These are phyloP conservation scores for Begonia peltatifolia DNA, from an alignment of 306 rosid species.

Conservation along the genomic window DNA sequence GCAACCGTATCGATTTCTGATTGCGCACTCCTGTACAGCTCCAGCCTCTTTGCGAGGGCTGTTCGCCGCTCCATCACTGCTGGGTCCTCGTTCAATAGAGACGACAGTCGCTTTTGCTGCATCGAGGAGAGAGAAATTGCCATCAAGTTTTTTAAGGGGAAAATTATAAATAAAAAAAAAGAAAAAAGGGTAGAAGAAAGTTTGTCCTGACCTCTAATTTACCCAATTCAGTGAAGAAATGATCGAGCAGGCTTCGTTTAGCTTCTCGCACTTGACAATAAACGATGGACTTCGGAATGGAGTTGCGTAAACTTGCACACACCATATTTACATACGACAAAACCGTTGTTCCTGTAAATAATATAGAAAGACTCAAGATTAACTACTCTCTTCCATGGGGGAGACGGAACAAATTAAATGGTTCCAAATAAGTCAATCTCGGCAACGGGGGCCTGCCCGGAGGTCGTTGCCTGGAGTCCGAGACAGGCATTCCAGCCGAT, in stretches of 20 bases:
- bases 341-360: constrained; percentile 50
- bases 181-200: too few species aligned
- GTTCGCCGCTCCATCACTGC: constrained; percentile 77
- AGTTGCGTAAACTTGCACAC: constrained; percentile 58
- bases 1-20: constrained; percentile 79
- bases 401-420: too few species aligned
- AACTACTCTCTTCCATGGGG: too few species aligned
- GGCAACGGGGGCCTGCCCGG: too few species aligned
- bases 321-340: constrained; percentile 82
- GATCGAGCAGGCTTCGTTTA: constrained; percentile 70
- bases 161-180: too few species aligned
- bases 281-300: constrained; percentile 76
- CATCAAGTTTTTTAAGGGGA: too few species aligned
- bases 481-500: too few species aligned
- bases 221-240: constrained; percentile 69
- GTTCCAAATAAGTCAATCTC: too few species aligned
- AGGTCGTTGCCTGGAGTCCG: too few species aligned
- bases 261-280: constrained; percentile 92
- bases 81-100: constrained; percentile 86
- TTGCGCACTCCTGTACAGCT: constrained; percentile 80
- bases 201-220: constrained; percentile 49
- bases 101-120: constrained; percentile 61
- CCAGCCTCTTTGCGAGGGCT: constrained; percentile 70
- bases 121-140: neutral
- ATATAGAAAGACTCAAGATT: neutral